Base-by-base conservation (phyloP, 129 eudicot genomes). In the Daucus carota region DNA sequence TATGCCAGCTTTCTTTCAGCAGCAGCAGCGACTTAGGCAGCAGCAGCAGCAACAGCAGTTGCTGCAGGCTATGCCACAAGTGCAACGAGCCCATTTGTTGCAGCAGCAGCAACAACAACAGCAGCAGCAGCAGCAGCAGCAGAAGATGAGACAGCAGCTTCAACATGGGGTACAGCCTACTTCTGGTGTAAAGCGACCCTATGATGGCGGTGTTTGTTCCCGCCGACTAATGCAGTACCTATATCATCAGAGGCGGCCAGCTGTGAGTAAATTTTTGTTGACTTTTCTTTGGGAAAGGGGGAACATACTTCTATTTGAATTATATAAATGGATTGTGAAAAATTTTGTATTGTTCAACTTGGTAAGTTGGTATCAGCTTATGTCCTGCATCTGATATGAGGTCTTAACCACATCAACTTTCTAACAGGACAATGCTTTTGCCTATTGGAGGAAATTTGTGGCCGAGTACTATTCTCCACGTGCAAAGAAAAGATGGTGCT, bases 401-500 rank as follows among this genome's bases (percentile, higher is more conserved):
- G 31, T 71, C 24, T 69, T 50, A 40, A n/a, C 12, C 50, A 10
- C 33, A 13, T n/a, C 15, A 43, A 46, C 13, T 17, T 44, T 69
- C 32, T 70, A 71, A 33, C 81, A 95, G 99, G 99, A 88, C 63
- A 95, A 95, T 77, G 70, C 86, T 74, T 89, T 95, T 82, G 89
- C 96, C 75, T 95, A 91, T 75, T 95, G 99, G 99, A 88, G 91
- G 77, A 95, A 92, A 75, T 91, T 95, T 67, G 97, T 90, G 54
- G 82, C 91, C 0, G 99, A 95, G 74, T 95, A 95, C 78, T 95
- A 87, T 83, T 87, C 97, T 76, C 97, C 99, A 41, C 97, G 99
- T 81, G 97, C 97, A 73, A 95, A 95, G 87, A 95, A 89, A 88
- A 88, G 99, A 78, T 95, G 99, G 99, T 95, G 99, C 79, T 76